These are phyloP conservation scores for Aegilops bicornis DNA, from an alignment of 176 grass and related monocot species.

Conservation along the genomic window DNA sequence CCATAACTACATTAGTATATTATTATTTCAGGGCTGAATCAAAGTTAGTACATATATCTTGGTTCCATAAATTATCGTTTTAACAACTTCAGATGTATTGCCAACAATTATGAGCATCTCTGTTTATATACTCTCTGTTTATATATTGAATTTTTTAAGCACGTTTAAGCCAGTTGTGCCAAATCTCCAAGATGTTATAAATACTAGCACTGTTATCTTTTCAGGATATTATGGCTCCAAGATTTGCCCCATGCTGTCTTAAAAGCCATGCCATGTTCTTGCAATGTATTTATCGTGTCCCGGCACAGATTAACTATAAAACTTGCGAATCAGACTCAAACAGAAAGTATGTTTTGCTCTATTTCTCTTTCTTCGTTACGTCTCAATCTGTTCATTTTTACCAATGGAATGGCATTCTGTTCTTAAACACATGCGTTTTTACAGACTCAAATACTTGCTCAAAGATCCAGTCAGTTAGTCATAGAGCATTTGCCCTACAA, in stretches of 20 bases:
- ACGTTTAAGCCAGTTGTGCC: background rate
- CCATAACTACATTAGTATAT: background rate
- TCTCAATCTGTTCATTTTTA: constrained; percentile 14
- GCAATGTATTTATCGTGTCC: constrained; percentile 82
- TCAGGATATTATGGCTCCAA: constrained; percentile 59
- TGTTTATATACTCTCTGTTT: background rate
- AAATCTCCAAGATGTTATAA: constrained; percentile 13
- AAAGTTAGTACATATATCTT: background rate
- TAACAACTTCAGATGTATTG: constrained; percentile 26
- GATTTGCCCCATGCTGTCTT: constrained; percentile 56
- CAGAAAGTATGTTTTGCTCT: constrained; percentile 40
- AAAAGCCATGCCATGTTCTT: constrained; percentile 56
- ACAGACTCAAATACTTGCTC: constrained; percentile 39
- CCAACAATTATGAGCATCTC: background rate
- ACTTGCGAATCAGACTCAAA: constrained; percentile 40
- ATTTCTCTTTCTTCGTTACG: constrained; percentile 25
- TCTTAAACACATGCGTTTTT: constrained; percentile 9
- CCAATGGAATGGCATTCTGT: background rate
- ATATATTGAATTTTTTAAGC: background rate
- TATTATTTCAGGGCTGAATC: background rate
- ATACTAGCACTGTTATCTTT: constrained; percentile 31
- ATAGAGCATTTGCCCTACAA: constrained; percentile 46
- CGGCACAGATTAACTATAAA: constrained; percentile 57
- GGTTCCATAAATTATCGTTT: background rate
- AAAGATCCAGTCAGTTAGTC: constrained; percentile 50